Percentiles rank a stretch among this genome's conserved stretches.
phyloP scores from a whole-genome alignment of 352 stramenopile genomes.

The Globisporangium camurandrum region DNA sequence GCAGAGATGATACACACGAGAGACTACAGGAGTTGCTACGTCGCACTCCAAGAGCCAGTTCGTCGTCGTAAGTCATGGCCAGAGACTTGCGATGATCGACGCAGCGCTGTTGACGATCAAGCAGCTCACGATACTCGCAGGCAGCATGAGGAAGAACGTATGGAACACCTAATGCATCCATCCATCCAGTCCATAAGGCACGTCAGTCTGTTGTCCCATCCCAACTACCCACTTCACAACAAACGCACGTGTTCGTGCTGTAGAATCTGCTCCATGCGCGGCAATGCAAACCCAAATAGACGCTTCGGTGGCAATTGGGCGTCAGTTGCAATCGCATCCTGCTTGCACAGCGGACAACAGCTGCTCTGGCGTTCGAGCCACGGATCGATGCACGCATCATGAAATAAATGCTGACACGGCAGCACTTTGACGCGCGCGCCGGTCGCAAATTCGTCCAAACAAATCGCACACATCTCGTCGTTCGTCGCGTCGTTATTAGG shows the following conservation, averaged over 20 bases:
- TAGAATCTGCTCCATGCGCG: constrained; percentile 56
- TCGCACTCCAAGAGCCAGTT: not conserved
- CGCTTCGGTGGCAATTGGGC: constrained; percentile 41
- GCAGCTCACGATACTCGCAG: constrained; percentile 73
- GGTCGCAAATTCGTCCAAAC: constrained; percentile 61
- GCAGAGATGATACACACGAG: too few species aligned
- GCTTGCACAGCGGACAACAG: constrained; percentile 78
- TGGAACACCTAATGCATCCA: constrained; percentile 71
- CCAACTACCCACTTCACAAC: too few species aligned
- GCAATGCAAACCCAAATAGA: constrained; percentile 55
- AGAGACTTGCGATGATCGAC: constrained; percentile 69
- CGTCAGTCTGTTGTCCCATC: too few species aligned
- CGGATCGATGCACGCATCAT: constrained; percentile 79
- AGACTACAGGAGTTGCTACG: not conserved
- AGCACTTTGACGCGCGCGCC: constrained; percentile 67
- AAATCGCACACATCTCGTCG: constrained; percentile 52
- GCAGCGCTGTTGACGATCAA: constrained; percentile 67
- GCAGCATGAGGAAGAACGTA: constrained; percentile 76
- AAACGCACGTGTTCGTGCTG: constrained; percentile 61
- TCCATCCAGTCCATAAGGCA: too few species aligned
- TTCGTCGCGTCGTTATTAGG: not conserved
- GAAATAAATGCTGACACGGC: constrained; percentile 81
- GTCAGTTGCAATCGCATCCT: constrained; percentile 60
- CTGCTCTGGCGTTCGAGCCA: constrained; percentile 78
- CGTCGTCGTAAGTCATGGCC: constrained; percentile 30